Conservation (phyloP, 805 yeast species). For the Clavispora vitiphila region DNA sequence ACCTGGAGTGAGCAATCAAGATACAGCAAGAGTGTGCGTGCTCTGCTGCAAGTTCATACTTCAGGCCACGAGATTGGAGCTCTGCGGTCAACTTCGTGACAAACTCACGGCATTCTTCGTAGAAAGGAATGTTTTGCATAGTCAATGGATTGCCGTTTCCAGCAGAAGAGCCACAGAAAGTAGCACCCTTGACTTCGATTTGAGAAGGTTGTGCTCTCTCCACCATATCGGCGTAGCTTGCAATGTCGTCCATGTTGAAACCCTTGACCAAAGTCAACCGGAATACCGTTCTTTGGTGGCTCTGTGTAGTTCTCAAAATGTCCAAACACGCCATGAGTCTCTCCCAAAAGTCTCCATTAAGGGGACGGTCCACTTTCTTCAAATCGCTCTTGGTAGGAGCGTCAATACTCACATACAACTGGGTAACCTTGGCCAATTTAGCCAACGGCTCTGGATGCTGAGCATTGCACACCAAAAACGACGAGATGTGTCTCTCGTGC, state of each 20-base stretch:
- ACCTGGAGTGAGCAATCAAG: slow-evolving; percentile 69
- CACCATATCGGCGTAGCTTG: slow-evolving; percentile 83
- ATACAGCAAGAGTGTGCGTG: slow-evolving; percentile 95
- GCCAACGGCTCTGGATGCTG: slow-evolving; percentile 87
- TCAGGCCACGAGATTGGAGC: slow-evolving; percentile 59
- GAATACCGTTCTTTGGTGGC: slow-evolving; percentile 86
- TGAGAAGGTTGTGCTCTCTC: slow-evolving; percentile 78
- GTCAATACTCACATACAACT: slow-evolving; percentile 87
- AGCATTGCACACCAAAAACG: slow-evolving; percentile 90
- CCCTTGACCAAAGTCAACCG: slow-evolving; percentile 89
- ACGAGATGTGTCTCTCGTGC: slow-evolving; percentile 74
- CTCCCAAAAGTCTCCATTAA: slow-evolving; percentile 91
- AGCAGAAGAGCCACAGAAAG: slow-evolving; percentile 85
- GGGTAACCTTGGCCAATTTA: slow-evolving; percentile 72
- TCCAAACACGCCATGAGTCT: slow-evolving; percentile 76
- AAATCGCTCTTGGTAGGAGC: slow-evolving; percentile 82
- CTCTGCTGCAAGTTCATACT: slow-evolving; percentile 85
- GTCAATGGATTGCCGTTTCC: slow-evolving; percentile 86
- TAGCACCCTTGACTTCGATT: slow-evolving; percentile 91
- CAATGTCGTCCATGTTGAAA: slow-evolving; percentile 76
- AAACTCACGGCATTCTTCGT: slow-evolving; percentile 80
- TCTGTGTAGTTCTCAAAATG: slow-evolving; percentile 65
- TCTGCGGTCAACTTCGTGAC: slow-evolving; percentile 61
- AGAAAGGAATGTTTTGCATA: slow-evolving; percentile 93
- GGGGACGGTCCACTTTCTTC: slow-evolving; percentile 81